Percentiles rank a stretch among this genome's conserved stretches.
Evolutionary conservation across 2,329 filamentous ascomycete species (phyloP).

Genomic region (Thielaviopsis cerberus): DNA sequence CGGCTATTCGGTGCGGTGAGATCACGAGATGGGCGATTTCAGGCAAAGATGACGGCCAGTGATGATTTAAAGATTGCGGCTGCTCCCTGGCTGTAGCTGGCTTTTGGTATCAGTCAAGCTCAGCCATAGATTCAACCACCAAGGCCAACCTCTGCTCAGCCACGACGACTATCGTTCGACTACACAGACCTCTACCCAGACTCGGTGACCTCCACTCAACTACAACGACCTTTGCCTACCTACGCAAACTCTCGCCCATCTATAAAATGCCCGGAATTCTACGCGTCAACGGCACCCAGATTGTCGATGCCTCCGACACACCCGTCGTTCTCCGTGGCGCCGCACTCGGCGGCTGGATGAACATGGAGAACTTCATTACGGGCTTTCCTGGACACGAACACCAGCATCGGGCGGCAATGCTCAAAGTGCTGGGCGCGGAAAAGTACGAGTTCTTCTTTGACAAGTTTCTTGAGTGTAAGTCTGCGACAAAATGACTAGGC

Average conservation of each 20-base stretch:
- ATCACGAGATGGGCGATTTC: neutral
- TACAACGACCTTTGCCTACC: too few species aligned
- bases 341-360: slow-evolving; percentile 19
- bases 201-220: too few species aligned
- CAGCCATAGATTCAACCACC: too few species aligned
- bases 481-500: too few species aligned
- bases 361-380: slow-evolving; percentile 45
- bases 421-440: slow-evolving; percentile 32
- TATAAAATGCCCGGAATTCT: slow-evolving; percentile 14
- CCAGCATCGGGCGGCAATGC: slow-evolving; percentile 34
- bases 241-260: too few species aligned
- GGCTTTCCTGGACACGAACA: slow-evolving; percentile 41
- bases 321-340: slow-evolving; percentile 25
- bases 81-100: too few species aligned
- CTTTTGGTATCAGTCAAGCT: too few species aligned
- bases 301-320: slow-evolving; percentile 27
- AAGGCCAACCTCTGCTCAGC: too few species aligned
- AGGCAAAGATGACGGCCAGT: neutral
- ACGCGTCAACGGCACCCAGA: slow-evolving; percentile 17
- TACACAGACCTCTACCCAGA: too few species aligned
- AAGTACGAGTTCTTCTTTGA: slow-evolving; percentile 44
- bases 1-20: neutral
- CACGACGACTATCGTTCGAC: neutral
- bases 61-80: neutral
- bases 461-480: slow-evolving; percentile 27